Evolutionary conservation across 441 rosid species (phyloP).

Genomic region (Hypseocharis bilobata): DNA sequence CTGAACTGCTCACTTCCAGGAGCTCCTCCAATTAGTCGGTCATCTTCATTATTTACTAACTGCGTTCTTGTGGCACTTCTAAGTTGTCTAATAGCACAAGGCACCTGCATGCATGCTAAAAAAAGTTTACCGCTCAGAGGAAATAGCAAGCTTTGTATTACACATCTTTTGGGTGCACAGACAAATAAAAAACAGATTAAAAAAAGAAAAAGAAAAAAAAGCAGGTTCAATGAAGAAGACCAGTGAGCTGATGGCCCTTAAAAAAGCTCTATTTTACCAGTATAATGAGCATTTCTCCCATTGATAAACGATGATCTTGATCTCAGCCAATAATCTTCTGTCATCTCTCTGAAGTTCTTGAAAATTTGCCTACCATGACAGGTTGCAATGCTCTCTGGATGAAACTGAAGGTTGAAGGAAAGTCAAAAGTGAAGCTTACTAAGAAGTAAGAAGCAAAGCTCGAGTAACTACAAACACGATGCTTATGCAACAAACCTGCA

Average conservation of each 20-base stretch:
- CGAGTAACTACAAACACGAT: background rate
- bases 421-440: slow-evolving; percentile 21
- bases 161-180: slow-evolving; percentile 3
- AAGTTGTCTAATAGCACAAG: slow-evolving; percentile 34
- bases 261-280: slow-evolving; percentile 40
- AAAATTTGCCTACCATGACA: slow-evolving; percentile 65
- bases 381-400: slow-evolving; percentile 95
- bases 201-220: background rate
- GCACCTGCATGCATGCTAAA: slow-evolving; percentile 73
- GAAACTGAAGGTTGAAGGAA: slow-evolving; percentile 51
- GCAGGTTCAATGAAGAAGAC: slow-evolving; percentile 14
- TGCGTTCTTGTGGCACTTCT: slow-evolving; percentile 34
- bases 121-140: slow-evolving; percentile 53
- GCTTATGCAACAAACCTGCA: slow-evolving; percentile 51
- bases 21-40: slow-evolving; percentile 27
- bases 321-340: slow-evolving; percentile 60
- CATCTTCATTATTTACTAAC: slow-evolving; percentile 27
- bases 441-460: slow-evolving; percentile 13
- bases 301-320: slow-evolving; percentile 30
- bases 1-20: slow-evolving; percentile 21
- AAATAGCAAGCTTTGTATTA: slow-evolving; percentile 18
- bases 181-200: background rate
- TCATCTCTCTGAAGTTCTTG: slow-evolving; percentile 67
- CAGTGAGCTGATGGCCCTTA: slow-evolving; percentile 9
- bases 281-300: slow-evolving; percentile 31